Percentiles rank a stretch among this genome's conserved stretches.
Evolutionary conservation across 2,329 filamentous ascomycete species (phyloP).

Genomic region (Hawksworthiomyces lignivorus): DNA sequence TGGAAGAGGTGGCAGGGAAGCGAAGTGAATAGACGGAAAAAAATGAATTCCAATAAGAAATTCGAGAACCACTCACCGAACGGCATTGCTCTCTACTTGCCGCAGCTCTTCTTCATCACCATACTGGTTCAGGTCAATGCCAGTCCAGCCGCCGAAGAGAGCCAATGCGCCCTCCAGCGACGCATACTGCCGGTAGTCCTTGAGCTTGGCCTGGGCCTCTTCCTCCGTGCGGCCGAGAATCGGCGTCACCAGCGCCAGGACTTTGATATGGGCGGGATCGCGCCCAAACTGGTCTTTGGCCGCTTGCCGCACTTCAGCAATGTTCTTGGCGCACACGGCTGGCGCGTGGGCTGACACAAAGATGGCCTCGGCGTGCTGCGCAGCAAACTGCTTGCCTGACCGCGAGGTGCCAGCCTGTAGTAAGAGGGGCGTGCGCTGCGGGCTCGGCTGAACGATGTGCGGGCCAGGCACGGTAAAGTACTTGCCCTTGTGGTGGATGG

Average conservation of each 20-base stretch:
- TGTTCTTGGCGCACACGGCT: constrained; percentile 7
- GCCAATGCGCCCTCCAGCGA: constrained; percentile 56
- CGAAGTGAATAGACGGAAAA: constrained; percentile 15
- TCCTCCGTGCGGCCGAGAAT: constrained; percentile 18
- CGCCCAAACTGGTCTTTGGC: constrained; percentile 12
- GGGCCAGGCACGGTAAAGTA: constrained; percentile 9
- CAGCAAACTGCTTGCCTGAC: constrained; percentile 17
- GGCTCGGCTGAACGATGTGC: constrained; percentile 20
- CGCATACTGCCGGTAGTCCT: constrained; percentile 54
- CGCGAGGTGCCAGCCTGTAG: constrained; percentile 19
- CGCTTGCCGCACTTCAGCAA: constrained; percentile 32
- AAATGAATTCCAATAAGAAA: no score
- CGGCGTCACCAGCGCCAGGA: constrained; percentile 15
- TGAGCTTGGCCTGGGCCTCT: constrained; percentile 30
- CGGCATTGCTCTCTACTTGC: constrained; percentile 31
- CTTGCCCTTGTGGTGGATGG: constrained; percentile 12
- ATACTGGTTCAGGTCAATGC: constrained; percentile 36
- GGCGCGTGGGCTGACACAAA: constrained; percentile 16
- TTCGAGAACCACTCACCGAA: constrained; percentile 21
- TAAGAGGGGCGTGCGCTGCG: constrained; percentile 16
- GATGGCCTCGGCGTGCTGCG: constrained; percentile 19
- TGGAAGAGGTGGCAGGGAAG: no score
- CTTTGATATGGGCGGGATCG: constrained; percentile 15
- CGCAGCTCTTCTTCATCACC: constrained; percentile 31
- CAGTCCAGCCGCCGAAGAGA: constrained; percentile 69